These are phyloP conservation scores for Prunus davidiana DNA, from an alignment of 306 rosid genomes.

Conservation along the genomic window DNA sequence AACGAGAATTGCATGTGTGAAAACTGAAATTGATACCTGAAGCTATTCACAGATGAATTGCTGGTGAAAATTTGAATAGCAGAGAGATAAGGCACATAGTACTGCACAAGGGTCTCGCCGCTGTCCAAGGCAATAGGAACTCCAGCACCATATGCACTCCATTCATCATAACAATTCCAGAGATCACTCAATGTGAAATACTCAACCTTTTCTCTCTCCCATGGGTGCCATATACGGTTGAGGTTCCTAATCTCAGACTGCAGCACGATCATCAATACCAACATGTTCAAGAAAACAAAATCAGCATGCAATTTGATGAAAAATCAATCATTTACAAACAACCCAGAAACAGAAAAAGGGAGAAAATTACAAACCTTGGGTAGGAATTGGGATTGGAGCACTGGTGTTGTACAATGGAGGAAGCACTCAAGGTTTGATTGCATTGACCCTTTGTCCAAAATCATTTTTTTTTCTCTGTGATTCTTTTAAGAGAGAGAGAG, in stretches of 20 bases:
- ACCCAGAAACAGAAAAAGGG: not conserved
- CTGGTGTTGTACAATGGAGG: conserved; percentile 77
- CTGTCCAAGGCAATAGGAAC: conserved; percentile 62
- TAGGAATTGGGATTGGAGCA: conserved; percentile 63
- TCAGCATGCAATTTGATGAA: not conserved
- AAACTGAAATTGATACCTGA: conserved; percentile 43
- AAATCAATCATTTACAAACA: not conserved
- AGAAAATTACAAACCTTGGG: conserved; percentile 48
- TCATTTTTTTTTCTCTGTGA: conserved; percentile 27
- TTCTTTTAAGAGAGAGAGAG: not conserved
- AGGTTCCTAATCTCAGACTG: conserved; percentile 79
- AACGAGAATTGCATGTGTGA: not conserved
- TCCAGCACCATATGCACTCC: conserved; percentile 97
- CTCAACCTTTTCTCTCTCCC: conserved; percentile 84
- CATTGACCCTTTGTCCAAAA: conserved; percentile 49
- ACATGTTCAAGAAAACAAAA: not conserved
- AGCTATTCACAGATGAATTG: conserved; percentile 41
- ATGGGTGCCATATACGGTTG: conserved; percentile 84
- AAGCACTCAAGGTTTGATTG: conserved; percentile 78
- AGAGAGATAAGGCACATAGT: conserved; percentile 95
- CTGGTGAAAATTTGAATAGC: conserved; percentile 88
- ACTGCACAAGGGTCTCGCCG: conserved; percentile 85
- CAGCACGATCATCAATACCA: not conserved
- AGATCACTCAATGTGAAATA: conserved; percentile 77
- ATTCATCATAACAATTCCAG: conserved; percentile 82